Conservation (phyloP, 345 rosid genomes). For the Noccaea caerulescens region DNA sequence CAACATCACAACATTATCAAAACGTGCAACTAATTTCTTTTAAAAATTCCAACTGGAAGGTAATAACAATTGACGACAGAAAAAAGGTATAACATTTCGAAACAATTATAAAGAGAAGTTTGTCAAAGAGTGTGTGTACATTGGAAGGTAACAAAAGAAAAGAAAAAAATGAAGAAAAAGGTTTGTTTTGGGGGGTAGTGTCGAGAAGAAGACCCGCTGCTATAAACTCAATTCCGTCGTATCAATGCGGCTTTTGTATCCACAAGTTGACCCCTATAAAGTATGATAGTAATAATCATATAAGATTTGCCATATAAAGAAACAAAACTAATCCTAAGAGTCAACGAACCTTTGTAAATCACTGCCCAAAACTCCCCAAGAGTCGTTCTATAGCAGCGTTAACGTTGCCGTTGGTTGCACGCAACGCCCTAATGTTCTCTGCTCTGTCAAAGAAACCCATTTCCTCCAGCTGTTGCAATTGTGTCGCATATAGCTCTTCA, state of each 20-base stretch:
- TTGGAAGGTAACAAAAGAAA: not conserved
- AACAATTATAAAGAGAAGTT: not conserved
- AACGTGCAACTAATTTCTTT: not conserved
- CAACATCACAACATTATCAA: not conserved
- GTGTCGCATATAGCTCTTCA: constrained; percentile 81
- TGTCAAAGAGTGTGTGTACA: not conserved
- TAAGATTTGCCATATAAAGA: not conserved
- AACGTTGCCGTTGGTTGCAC: constrained; percentile 83
- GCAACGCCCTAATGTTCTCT: constrained; percentile 81
- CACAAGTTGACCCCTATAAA: constrained; percentile 12
- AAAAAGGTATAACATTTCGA: not conserved
- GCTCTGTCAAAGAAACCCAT: constrained; percentile 88
- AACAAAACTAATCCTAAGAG: not conserved
- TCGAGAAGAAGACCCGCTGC: constrained; percentile 1
- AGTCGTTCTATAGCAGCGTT: constrained; percentile 94
- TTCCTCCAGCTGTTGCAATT: constrained; percentile 71
- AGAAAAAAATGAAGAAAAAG: not conserved
- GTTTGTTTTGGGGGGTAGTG: not conserved
- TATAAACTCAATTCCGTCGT: not conserved
- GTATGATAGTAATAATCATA: not conserved
- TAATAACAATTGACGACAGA: not conserved
- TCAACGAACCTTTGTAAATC: constrained; percentile 34
- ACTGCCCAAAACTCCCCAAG: constrained; percentile 64
- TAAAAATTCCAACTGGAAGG: not conserved
- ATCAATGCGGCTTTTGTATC: constrained; percentile 18